These are phyloP conservation scores for Malus sylvestris DNA, from an alignment of 306 rosid species.

Conservation along the genomic window DNA sequence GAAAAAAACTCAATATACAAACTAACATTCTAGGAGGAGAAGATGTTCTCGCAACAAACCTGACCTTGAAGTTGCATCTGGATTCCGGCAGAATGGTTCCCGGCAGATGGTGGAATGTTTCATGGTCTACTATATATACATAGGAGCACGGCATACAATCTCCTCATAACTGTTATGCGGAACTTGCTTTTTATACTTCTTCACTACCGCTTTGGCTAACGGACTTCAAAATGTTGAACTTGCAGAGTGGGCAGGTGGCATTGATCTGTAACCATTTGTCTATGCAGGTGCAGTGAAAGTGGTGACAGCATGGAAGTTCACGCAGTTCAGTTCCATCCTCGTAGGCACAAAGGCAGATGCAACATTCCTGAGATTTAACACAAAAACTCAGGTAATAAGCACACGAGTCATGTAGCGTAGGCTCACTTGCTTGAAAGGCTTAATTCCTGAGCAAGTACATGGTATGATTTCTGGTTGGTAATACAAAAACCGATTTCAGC, in stretches of 20 bases:
- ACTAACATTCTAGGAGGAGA: not conserved
- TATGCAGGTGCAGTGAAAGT: constrained; percentile 80
- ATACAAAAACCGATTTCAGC: not conserved
- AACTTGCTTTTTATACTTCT: constrained; percentile 31
- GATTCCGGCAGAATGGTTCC: not conserved
- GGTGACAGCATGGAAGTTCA: constrained; percentile 89
- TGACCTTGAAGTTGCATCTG: not conserved
- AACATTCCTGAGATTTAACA: constrained; percentile 52
- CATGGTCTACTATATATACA: not conserved
- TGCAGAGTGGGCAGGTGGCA: constrained; percentile 93
- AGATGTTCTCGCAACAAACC: not conserved
- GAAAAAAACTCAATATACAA: not conserved
- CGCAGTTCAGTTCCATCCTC: constrained; percentile 74
- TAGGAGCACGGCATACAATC: not conserved
- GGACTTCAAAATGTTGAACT: constrained; percentile 58
- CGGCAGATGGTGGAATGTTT: not conserved
- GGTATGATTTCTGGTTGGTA: not conserved
- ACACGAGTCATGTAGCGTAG: not conserved
- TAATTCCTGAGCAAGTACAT: not conserved
- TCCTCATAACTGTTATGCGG: not conserved
- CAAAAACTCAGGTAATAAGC: not conserved
- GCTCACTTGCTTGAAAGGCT: too few relatives aligned
- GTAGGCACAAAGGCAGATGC: constrained; percentile 73
- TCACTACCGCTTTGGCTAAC: constrained; percentile 24
- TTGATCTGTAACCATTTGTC: constrained; percentile 87